phyloP scores from a whole-genome alignment of 108 stramenopile genomes.

The Fragilariopsis cylindrus region DNA sequence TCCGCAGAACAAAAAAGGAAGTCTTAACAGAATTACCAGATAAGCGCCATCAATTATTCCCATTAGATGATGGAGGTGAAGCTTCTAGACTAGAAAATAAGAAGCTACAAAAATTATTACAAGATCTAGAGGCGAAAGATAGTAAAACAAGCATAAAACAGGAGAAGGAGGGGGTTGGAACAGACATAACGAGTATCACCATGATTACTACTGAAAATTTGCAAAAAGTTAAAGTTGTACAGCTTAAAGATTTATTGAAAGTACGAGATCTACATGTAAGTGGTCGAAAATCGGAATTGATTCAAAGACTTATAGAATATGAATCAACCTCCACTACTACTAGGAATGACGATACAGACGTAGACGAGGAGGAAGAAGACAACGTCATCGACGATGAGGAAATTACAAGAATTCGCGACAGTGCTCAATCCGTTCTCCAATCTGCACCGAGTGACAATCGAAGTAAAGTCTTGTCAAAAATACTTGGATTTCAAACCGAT shows the following conservation, averaged over 20 bases:
- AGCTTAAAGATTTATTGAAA: neutral
- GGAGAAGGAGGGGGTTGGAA: no score
- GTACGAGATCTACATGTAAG: neutral
- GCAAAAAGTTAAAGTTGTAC: neutral
- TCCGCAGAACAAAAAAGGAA: slow-evolving; percentile 29
- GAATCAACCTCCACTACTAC: no score
- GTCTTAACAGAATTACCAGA: slow-evolving; percentile 35
- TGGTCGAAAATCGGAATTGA: neutral
- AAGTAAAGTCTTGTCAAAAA: neutral
- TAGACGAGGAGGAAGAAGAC: neutral
- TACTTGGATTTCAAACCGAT: neutral
- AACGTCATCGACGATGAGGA: neutral
- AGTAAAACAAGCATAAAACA: neutral
- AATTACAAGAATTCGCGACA: neutral
- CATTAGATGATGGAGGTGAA: slow-evolving; percentile 12
- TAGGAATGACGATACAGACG: neutral
- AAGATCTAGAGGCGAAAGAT: neutral
- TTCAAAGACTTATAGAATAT: neutral
- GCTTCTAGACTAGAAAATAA: slow-evolving; percentile 12
- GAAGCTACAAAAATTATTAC: neutral
- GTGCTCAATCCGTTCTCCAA: neutral
- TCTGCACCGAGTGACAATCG: neutral
- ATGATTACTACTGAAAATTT: neutral
- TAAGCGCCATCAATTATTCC: slow-evolving; percentile 29
- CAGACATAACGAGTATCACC: no score